A percentile compares a stretch with the other conserved stretches of the same genome.
phyloP scores from a whole-genome alignment of 495 filamentous ascomycete genomes.

The Tuber melanosporum region DNA sequence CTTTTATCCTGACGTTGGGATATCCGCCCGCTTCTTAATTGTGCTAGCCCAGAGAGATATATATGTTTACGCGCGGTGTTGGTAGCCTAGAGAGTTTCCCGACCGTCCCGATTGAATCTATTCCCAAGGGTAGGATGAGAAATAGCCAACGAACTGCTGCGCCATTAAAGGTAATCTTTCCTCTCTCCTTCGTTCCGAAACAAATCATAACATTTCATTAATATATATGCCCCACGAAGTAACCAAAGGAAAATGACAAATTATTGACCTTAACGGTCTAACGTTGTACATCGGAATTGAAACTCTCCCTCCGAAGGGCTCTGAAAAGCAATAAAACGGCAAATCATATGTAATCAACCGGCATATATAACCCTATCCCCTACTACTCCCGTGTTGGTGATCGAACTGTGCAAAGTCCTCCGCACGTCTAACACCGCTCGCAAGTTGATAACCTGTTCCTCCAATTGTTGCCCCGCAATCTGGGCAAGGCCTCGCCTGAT shows the following conservation, averaged over 20 bases:
- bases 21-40: neutral
- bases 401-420: constrained; percentile 45
- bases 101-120: neutral
- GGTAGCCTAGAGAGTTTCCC: neutral
- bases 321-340: neutral
- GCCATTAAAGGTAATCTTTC: neutral
- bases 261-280: neutral
- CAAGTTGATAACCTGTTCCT: constrained; percentile 50
- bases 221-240: neutral
- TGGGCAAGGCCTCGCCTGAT: constrained; percentile 58
- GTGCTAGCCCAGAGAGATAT: neutral
- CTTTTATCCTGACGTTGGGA: neutral
- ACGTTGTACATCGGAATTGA: neutral
- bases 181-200: neutral
- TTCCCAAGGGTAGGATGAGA: neutral
- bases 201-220: neutral
- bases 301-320: neutral
- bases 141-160: neutral
- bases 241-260: neutral
- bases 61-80: neutral
- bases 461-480: constrained; percentile 59
- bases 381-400: neutral
- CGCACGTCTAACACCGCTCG: constrained; percentile 50
- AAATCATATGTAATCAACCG: neutral
- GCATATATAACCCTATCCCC: neutral